phyloP scores from a whole-genome alignment of 2,329 filamentous ascomycete genomes.

The Ilyonectria destructans region DNA sequence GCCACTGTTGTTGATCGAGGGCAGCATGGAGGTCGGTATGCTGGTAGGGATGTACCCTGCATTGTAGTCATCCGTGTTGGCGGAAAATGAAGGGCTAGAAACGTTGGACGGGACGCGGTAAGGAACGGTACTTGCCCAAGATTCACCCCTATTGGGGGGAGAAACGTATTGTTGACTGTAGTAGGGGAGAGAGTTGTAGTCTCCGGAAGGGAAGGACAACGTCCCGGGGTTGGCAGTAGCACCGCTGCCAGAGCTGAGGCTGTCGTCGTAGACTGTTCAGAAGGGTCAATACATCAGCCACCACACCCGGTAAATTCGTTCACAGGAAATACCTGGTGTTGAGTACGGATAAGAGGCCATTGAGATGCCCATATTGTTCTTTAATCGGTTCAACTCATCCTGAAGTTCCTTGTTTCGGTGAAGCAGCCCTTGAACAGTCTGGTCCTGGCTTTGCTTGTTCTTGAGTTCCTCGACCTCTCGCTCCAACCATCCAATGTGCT shows the following conservation, averaged over 20 bases:
- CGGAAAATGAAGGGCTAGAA: conserved; percentile 68
- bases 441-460: conserved; percentile 64
- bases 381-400: conserved; percentile 65
- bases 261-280: conserved; percentile 60
- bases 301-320: conserved; percentile 9
- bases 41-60: conserved; percentile 66
- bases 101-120: conserved; percentile 65
- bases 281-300: neutral
- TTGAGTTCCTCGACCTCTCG: conserved; percentile 81
- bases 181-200: conserved; percentile 62
- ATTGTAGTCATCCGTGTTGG: conserved; percentile 64
- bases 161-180: conserved; percentile 58
- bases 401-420: conserved; percentile 70
- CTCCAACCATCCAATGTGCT: conserved; percentile 86
- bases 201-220: conserved; percentile 62
- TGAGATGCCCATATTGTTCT: conserved; percentile 63
- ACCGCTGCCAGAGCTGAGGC: conserved; percentile 57
- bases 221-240: conserved; percentile 62
- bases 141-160: conserved; percentile 61
- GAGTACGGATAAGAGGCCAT: conserved; percentile 60
- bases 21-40: conserved; percentile 63
- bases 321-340: conserved; percentile 55
- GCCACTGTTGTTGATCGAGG: conserved; percentile 49
- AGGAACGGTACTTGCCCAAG: conserved; percentile 64
- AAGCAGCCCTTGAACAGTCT: conserved; percentile 67